Conservation (phyloP, 345 rosid genomes). For the Chamaenerion angustifolium region DNA sequence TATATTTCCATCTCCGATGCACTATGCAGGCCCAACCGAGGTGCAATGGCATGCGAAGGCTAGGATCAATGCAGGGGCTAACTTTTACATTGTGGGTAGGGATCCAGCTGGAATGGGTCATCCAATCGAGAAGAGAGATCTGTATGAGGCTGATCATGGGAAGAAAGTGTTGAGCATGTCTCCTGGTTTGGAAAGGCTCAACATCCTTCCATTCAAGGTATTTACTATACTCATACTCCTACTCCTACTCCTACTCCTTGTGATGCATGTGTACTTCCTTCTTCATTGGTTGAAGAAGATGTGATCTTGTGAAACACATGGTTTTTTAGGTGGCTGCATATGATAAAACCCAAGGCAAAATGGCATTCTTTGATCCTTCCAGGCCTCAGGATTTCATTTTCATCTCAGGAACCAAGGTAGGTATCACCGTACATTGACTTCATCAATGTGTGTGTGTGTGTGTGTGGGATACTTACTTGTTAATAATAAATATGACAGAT, state of each 20-base stretch:
- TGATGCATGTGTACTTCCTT: too few relatives aligned
- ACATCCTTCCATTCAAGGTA: constrained; percentile 97
- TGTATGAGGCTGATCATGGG: constrained; percentile 97
- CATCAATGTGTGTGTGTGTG: too few relatives aligned
- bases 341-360: constrained; percentile 87
- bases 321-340: constrained; percentile 88
- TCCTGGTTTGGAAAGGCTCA: constrained; percentile 87
- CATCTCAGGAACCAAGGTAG: constrained; percentile 96
- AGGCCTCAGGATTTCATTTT: constrained; percentile 84
- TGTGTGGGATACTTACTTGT: neutral
- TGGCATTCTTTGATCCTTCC: constrained; percentile 96
- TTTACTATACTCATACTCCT: too few relatives aligned
- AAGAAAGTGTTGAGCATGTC: constrained; percentile 96
- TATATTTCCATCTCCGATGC: constrained; percentile 98
- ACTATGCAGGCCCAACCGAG: constrained; percentile 97
- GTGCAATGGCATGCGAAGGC: constrained; percentile 99
- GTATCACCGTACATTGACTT: neutral
- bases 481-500: constrained; percentile 26
- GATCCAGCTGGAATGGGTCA: constrained; percentile 99
- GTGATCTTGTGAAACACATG: too few relatives aligned
- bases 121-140: constrained; percentile 85
- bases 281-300: too few relatives aligned
- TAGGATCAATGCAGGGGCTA: constrained; percentile 95
- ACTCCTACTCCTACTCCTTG: too few relatives aligned
- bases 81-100: constrained; percentile 98